These are phyloP conservation scores for Tetrapyrgos nigripes DNA, from an alignment of 1,284 basidiomycete species.

Conservation along the genomic window DNA sequence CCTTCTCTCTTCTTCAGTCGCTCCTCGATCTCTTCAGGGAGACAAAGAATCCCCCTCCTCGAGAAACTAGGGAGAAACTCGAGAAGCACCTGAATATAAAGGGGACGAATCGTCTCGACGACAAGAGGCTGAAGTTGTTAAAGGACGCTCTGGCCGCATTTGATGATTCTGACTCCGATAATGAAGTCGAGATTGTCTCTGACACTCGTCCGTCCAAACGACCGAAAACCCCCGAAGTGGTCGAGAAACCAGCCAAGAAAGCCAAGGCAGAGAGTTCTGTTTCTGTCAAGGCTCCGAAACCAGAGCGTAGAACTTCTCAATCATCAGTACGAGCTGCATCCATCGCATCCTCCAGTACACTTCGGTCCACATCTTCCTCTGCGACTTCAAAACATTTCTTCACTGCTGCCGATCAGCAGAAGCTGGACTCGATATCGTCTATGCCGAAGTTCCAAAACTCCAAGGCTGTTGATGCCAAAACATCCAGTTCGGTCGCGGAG, in stretches of 20 bases:
- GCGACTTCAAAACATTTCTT: slow-evolving; percentile 30
- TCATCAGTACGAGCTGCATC: neutral
- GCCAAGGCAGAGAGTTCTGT: neutral
- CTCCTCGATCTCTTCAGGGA: slow-evolving; percentile 75
- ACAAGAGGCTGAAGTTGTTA: slow-evolving; percentile 59
- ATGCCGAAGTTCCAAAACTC: slow-evolving; percentile 44
- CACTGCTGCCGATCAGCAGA: slow-evolving; percentile 43
- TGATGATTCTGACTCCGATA: slow-evolving; percentile 31
- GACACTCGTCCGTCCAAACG: neutral
- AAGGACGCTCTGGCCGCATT: slow-evolving; percentile 65
- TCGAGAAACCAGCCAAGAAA: slow-evolving; percentile 6
- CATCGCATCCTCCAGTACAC: neutral
- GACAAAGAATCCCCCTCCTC: slow-evolving; percentile 56
- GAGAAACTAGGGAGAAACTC: slow-evolving; percentile 59
- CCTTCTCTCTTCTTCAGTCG: slow-evolving; percentile 81
- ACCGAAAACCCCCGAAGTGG: neutral
- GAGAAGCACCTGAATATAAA: slow-evolving; percentile 52
- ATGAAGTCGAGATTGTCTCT: slow-evolving; percentile 40
- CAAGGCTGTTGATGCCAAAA: slow-evolving; percentile 15
- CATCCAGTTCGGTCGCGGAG: slow-evolving; percentile 21
- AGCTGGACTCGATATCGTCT: slow-evolving; percentile 37
- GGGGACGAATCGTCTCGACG: slow-evolving; percentile 61
- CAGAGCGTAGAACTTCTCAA: no score
- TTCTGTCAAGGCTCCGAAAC: neutral
- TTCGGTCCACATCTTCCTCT: slow-evolving; percentile 10